Evolutionary conservation across 352 stramenopile species (phyloP).

Genomic region (Phytophthora sp.): DNA sequence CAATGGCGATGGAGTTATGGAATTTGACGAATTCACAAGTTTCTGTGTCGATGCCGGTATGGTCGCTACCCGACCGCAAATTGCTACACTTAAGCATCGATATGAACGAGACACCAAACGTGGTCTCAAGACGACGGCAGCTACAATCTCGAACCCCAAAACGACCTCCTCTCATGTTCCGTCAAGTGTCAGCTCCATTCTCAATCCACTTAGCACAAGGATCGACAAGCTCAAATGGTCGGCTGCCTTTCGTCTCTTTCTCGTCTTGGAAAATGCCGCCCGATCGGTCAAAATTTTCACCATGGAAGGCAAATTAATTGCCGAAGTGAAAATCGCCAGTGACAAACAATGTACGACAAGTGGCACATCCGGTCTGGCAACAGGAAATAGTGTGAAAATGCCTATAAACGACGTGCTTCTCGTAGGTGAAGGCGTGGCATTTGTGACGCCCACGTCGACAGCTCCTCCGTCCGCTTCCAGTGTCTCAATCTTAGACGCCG

Average conservation of each 20-base stretch:
- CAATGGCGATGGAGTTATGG: slow-evolving; percentile 85
- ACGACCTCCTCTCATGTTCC: neutral
- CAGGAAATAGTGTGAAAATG: slow-evolving; percentile 1
- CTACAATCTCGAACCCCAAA: neutral
- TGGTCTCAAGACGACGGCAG: slow-evolving; percentile 55
- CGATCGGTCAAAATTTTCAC: slow-evolving; percentile 78
- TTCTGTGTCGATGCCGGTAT: slow-evolving; percentile 89
- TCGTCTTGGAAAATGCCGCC: slow-evolving; percentile 71
- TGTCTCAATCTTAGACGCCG: slow-evolving; percentile 72
- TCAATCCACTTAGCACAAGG: slow-evolving; percentile 45
- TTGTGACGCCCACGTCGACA: slow-evolving; percentile 21
- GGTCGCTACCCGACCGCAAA: slow-evolving; percentile 62
- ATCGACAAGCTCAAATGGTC: slow-evolving; percentile 83
- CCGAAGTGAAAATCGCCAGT: slow-evolving; percentile 42
- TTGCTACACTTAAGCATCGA: slow-evolving; percentile 64
- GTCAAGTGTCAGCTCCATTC: slow-evolving; percentile 12
- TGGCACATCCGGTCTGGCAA: neutral
- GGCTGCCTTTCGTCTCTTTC: slow-evolving; percentile 57
- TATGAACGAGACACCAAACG: slow-evolving; percentile 69
- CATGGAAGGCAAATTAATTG: slow-evolving; percentile 53
- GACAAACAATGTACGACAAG: slow-evolving; percentile 29
- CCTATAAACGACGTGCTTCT: slow-evolving; percentile 29
- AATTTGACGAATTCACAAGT: slow-evolving; percentile 89
- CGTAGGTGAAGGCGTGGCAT: slow-evolving; percentile 27
- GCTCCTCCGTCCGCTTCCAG: slow-evolving; percentile 25